phyloP scores from a whole-genome alignment of 345 rosid species.

The Nasturtium officinale region DNA sequence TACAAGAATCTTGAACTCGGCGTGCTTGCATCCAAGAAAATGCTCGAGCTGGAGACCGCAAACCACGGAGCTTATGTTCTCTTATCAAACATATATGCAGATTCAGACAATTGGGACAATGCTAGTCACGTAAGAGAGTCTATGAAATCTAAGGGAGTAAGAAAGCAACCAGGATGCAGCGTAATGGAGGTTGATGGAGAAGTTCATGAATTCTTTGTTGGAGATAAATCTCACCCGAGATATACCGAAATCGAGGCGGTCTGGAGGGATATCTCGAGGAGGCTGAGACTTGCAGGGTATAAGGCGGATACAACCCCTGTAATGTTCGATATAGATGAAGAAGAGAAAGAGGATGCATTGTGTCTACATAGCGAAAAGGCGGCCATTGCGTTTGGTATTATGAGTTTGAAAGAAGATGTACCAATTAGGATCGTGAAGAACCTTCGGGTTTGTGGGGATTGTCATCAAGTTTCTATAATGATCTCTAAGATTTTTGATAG shows the following conservation, averaged over 20 bases:
- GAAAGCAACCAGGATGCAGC: constrained; percentile 64
- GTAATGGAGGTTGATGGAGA: constrained; percentile 59
- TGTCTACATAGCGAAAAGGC: constrained; percentile 71
- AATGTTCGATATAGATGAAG: constrained; percentile 74
- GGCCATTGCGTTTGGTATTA: constrained; percentile 67
- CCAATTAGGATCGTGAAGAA: constrained; percentile 72
- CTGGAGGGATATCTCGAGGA: constrained; percentile 52
- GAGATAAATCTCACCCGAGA: constrained; percentile 59
- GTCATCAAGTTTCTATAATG: constrained; percentile 61
- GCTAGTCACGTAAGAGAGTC: constrained; percentile 49
- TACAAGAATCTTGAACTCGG: constrained; percentile 61
- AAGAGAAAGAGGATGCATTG: constrained; percentile 71
- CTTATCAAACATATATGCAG: constrained; percentile 68
- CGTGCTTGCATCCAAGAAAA: constrained; percentile 52
- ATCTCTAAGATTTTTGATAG: constrained; percentile 58
- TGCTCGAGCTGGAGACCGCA: constrained; percentile 57
- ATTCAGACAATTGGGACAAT: constrained; percentile 56
- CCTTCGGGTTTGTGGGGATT: constrained; percentile 78
- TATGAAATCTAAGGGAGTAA: constrained; percentile 63
- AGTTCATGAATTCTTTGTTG: constrained; percentile 63
- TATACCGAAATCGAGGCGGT: constrained; percentile 49
- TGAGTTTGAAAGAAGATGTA: constrained; percentile 57
- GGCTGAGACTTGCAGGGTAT: constrained; percentile 65
- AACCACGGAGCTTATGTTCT: constrained; percentile 63
- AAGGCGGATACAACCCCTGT: constrained; percentile 61